These are phyloP conservation scores for Talaromyces sp. DNA, from an alignment of 2,329 filamentous ascomycete genomes.

Conservation along the genomic window DNA sequence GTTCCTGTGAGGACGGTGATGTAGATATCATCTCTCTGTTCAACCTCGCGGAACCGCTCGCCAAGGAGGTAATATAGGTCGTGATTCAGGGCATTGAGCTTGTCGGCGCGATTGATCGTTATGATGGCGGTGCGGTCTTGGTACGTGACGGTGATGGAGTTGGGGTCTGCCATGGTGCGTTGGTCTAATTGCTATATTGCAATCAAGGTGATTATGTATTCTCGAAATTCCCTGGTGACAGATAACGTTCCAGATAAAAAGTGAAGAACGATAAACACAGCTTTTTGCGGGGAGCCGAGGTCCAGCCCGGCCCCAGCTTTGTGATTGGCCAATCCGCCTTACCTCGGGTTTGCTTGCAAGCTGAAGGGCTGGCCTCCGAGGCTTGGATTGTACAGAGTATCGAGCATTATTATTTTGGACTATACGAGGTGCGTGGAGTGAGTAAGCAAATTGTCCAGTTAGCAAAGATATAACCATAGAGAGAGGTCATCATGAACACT, in stretches of 20 bases:
- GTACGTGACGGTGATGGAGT: constrained; percentile 57
- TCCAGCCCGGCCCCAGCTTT: background rate
- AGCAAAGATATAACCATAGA: background rate
- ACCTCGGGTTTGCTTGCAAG: background rate
- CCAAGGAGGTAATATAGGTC: constrained; percentile 74
- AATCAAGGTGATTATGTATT: background rate
- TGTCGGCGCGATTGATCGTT: constrained; percentile 77
- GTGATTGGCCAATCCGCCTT: background rate
- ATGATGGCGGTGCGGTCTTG: constrained; percentile 72
- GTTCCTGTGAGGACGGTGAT: constrained; percentile 81
- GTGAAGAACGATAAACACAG: background rate
- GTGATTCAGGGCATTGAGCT: constrained; percentile 77
- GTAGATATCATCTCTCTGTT: constrained; percentile 70
- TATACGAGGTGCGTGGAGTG: background rate
- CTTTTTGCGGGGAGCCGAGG: background rate
- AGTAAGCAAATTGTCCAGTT: background rate
- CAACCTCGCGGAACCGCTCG: constrained; percentile 70
- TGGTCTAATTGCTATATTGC: background rate
- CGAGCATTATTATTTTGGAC: background rate
- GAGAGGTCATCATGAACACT: background rate
- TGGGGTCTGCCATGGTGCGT: constrained; percentile 23
- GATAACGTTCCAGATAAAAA: background rate
- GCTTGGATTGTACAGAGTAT: background rate
- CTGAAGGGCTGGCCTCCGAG: background rate
- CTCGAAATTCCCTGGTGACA: background rate